Evolutionary conservation across 139 green algal species (phyloP).

Genomic region (Chlamydomonas applanata): DNA sequence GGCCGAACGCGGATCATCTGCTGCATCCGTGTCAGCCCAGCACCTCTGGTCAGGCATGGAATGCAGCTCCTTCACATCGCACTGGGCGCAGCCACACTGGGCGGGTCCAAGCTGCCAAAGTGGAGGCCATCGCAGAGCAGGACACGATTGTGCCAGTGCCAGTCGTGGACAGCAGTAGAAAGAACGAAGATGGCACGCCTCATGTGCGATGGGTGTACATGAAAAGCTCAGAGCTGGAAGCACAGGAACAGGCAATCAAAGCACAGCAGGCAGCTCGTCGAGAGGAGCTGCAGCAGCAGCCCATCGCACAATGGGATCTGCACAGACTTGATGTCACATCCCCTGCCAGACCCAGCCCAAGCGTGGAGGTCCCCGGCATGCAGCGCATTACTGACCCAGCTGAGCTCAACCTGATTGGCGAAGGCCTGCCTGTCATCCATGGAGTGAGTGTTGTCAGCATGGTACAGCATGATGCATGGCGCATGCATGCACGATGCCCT

Average conservation of each 20-base stretch:
- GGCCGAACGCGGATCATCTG: no score
- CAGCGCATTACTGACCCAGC: conserved; percentile 24
- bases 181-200: conserved; percentile 7
- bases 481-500: no score
- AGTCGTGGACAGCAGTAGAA: background rate
- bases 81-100: no score
- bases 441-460: conserved; percentile 39
- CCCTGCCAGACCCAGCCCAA: background rate
- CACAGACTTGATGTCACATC: conserved; percentile 3
- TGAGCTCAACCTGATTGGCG: conserved; percentile 49
- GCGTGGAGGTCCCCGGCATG: conserved; percentile 25
- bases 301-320: conserved; percentile 4
- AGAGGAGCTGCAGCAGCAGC: background rate
- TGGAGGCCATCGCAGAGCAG: background rate
- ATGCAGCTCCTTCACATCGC: no score
- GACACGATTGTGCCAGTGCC: background rate
- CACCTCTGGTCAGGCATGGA: no score
- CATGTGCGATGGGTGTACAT: conserved; percentile 7
- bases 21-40: no score
- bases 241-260: background rate
- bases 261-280: background rate
- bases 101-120: no score
- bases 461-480: background rate
- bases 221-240: background rate
- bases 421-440: conserved; percentile 45